phyloP scores from a whole-genome alignment of 495 filamentous ascomycete genomes.

The Penicillium herquei region DNA sequence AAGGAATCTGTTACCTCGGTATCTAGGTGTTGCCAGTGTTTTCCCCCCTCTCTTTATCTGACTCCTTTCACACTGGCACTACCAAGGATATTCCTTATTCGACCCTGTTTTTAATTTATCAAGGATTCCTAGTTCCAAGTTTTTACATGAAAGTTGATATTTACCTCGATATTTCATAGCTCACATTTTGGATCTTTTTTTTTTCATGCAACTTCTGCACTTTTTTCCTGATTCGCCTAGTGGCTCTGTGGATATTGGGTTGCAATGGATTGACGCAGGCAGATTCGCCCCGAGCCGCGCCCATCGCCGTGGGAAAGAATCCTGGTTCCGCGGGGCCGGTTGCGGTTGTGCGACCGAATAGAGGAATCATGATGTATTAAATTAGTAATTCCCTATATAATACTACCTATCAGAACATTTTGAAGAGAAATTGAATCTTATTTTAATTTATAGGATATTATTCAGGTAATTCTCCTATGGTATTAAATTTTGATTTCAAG shows the following conservation, averaged over 20 bases:
- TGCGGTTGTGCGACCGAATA: constrained; percentile 29
- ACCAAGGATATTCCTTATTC: no score
- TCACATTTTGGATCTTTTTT: neutral
- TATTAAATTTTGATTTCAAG: neutral
- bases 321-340: constrained; percentile 34
- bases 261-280: constrained; percentile 6
- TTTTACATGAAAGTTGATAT: no score
- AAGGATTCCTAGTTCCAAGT: no score
- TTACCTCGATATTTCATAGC: no score
- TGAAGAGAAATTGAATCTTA: no score
- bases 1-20: no score
- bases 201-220: neutral
- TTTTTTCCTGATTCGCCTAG: neutral
- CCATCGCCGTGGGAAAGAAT: constrained; percentile 29
- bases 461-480: neutral
- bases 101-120: no score
- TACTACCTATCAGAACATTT: no score
- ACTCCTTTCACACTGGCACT: no score
- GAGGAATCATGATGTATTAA: constrained; percentile 3
- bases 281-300: constrained; percentile 30
- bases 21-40: no score
- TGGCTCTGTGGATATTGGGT: constrained; percentile 7
- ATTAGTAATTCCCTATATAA: no score
- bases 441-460: neutral
- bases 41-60: no score